Evolutionary conservation across 176 grass and related monocot genomes (phyloP), one percentile per base, ranked within the genome.

Genomic region (Oryza brachyantha): DNA sequence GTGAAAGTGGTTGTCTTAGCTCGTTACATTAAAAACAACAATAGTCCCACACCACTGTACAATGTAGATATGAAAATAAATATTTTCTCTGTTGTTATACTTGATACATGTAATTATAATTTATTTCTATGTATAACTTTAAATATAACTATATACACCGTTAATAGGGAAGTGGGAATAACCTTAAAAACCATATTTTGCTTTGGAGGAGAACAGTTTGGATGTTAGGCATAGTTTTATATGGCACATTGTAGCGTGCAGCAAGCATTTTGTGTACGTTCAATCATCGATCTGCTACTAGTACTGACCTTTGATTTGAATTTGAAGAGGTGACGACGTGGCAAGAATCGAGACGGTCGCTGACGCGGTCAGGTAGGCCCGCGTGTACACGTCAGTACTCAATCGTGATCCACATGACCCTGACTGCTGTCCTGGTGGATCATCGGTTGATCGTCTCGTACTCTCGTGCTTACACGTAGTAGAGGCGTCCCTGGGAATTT

Each of bases 381-480:
- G 1, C 0, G 2, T 31, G 54, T 10, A 57, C 64, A 83, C 70
- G 70, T 61, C 77, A 68, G 2, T 21, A 2, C 2, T 4, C 31
- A n/a, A n/a, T 32, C 71, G 24, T 59, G 59, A 22, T 83, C 67
- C 79, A 66, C 73, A 63, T 36, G 40, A 27, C 31, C n/a, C n/a
- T n/a, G 75, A 8, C 48, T 52, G 16, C 19, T 54, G 21, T 5
- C 25, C 38, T 13, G 40, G 14, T 48, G 46, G 22, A 10, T 61
- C 70, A 22, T 55, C 50, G 45, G 2, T 21, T 55, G 46, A 26
- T 22, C 8, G 61, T 25, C 61, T 43, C 16, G n/a, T 34, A 13
- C 40, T 25, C 61, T 43, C 16, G n/a, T 34, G 19, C 40, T 28
- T 21, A 68, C 84, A 36, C 69, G 76, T 79, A 60, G 66, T 32